These are phyloP conservation scores for Cladosporium oxysporum DNA, from an alignment of 2,329 filamentous ascomycete genomes.

Conservation along the genomic window DNA sequence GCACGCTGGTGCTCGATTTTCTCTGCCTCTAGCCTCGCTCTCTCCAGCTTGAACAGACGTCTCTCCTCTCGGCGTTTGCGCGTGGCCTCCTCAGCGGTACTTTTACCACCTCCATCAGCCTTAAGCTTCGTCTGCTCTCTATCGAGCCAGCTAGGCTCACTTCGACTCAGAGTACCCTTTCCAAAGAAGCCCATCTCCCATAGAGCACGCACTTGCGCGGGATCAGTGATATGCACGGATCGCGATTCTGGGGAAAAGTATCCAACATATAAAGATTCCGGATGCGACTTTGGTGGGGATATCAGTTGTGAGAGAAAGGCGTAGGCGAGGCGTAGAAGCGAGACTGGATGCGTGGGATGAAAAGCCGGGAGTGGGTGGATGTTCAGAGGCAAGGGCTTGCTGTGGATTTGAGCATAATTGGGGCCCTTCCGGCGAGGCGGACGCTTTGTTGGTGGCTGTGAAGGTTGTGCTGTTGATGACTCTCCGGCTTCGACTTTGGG, in stretches of 20 bases:
- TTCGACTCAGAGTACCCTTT: conserved; percentile 88
- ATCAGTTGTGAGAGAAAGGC: conserved; percentile 75
- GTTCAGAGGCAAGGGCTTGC: conserved; percentile 75
- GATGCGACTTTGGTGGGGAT: conserved; percentile 64
- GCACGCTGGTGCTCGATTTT: conserved; percentile 57
- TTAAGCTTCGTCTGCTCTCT: conserved; percentile 72
- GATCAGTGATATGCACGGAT: conserved; percentile 81
- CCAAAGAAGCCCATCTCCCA: conserved; percentile 99
- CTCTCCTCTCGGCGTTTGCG: conserved; percentile 75
- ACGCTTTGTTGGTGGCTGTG: conserved; percentile 26
- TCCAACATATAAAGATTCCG: conserved; percentile 66
- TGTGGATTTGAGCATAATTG: conserved; percentile 76
- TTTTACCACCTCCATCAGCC: conserved; percentile 26
- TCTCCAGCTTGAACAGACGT: conserved; percentile 82
- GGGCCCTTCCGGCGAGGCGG: conserved; percentile 40
- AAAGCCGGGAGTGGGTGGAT: conserved; percentile 84
- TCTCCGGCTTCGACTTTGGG: conserved; percentile 7
- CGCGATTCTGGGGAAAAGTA: conserved; percentile 80
- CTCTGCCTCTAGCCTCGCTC: conserved; percentile 84
- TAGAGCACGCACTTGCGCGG: conserved; percentile 71
- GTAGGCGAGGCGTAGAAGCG: conserved; percentile 76
- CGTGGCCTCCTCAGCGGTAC: conserved; percentile 81
- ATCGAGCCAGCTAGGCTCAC: conserved; percentile 90
- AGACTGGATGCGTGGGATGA: conserved; percentile 89
- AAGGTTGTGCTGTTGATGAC: conserved; percentile 19